A percentile compares a stretch with the other conserved stretches of the same genome.
Conservation (phyloP, 768 basidiomycete genomes). For the Vararia minispora region DNA sequence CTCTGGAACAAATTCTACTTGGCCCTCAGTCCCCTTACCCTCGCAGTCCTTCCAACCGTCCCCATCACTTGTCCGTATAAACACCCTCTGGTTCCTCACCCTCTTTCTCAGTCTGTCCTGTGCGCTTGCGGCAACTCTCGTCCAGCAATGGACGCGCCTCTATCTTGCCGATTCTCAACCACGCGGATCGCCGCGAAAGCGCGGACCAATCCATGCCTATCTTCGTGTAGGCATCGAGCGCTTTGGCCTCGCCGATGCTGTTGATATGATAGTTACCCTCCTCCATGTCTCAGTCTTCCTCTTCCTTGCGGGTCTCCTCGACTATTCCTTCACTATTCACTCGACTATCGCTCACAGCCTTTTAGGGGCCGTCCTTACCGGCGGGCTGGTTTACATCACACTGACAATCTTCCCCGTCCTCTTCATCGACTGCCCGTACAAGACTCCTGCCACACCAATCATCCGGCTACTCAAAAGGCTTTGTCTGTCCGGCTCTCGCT, state of each 20-base stretch:
- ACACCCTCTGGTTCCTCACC: constrained; percentile 31
- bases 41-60: constrained; percentile 13
- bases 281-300: constrained; percentile 40
- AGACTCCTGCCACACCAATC: too few relatives aligned
- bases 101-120: constrained; percentile 28
- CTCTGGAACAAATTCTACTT: background rate
- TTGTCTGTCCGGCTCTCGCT: too few relatives aligned
- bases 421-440: constrained; percentile 8
- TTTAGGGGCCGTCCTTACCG: background rate
- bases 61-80: constrained; percentile 24
- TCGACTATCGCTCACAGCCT: background rate
- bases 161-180: constrained; percentile 21
- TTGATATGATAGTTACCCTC: constrained; percentile 33
- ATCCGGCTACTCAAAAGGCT: too few relatives aligned
- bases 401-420: constrained; percentile 8
- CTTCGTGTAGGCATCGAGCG: constrained; percentile 26
- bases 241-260: constrained; percentile 29
- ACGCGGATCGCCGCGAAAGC: constrained; percentile 19
- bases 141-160: constrained; percentile 39
- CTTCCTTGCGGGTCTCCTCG: constrained; percentile 38
- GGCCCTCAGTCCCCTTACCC: background rate
- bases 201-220: constrained; percentile 30
- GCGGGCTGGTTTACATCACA: constrained; percentile 1
- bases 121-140: constrained; percentile 32
- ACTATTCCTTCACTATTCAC: constrained; percentile 26